Evolutionary conservation across 202 grass and related monocot species (phyloP), one percentile per base, ranked within the genome.

Genomic region (Tripidium arundinaceum): DNA sequence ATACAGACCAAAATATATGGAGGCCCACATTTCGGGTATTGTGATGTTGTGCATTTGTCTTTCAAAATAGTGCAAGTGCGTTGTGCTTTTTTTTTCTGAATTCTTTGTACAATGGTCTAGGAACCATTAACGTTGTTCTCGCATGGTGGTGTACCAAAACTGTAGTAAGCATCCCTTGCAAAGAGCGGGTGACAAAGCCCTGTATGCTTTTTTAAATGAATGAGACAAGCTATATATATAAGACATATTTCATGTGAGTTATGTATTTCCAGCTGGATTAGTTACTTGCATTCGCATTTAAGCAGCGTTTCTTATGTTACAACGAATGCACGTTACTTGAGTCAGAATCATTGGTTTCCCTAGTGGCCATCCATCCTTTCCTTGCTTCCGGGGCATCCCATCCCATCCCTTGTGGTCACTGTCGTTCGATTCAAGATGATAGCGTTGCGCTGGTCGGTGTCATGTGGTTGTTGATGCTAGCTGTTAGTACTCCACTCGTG

Each of bases 391-490:
- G 54, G 64, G 42, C 27, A 18, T 72, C 47, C 31, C 31, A 33
- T 33, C n/a, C 65, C 57, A 22, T 59, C 65, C 42, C 22, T 78
- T 72, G 68, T 72, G 58, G 50, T 60, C 24, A 45, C 59, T 15
- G 4, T 27, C 24, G 21, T 78, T 70, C 43, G 43, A 8, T 52
- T 13, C 26, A 63, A 15, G 42, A 28, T 42, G 14, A 69, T 6
- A 1, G 54, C 54, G 3, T 22, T 54, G 66, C 73, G 50, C 12
- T 38, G 38, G 63, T 75, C n/a, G 42, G 31, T 33, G 67, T 62
- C 78, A 82, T 78, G 83, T 85, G 87, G 66, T 61, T 85, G 72
- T 62, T 58, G 41, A 73, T 50, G 21, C 55, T 54, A 50, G 3
- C 27, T 55, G 83, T 42, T 57, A 4, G 43, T 22, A n/a, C n/a